Base-by-base conservation (phyloP, 139 green algal species). In the Chlorella sp. region DNA sequence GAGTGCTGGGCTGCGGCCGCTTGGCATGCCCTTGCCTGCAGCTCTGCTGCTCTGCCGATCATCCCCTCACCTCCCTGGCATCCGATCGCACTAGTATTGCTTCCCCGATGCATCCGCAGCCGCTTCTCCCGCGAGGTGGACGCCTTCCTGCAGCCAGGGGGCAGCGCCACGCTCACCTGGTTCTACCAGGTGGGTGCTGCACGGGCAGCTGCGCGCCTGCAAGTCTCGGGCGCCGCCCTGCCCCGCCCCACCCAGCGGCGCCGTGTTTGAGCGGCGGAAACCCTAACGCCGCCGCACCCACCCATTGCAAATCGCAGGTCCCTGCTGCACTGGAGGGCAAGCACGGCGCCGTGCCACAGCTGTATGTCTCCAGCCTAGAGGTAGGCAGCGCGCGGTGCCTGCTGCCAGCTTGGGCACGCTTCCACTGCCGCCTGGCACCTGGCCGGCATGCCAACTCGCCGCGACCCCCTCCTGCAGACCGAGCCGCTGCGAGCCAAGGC, bases 401-500 rank as follows among this genome's bases (percentile, higher is more conserved):
- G 26, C 62, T 2, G 16, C 40, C 28, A 19, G 46, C 8, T 28
- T 67, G 56, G 32, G 58, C 65, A 75, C 26, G 34, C 19, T 7
- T 58, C 51, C 44, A 72, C 40, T 22, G 36, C 46, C 38, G 76
- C 76, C 34, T 48, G 6, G 40, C 6, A 70, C 26, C 75, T 11
- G 7, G 2, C 36, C 3, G 26, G 6, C 38, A 14, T 43, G 22
- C 34, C 40, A 58, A 20, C 36, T 20, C 40, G 32, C 34, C 22
- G 13, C 36, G 28, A 30, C 43, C 24, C 17, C 68, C 70, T 69
- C 46, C 6, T 80, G 65, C 88, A 96, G 92, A 88, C 84, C 11
- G 93, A 95, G 75, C 85, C 77, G 19, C 73, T 95, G 34, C 68
- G 70, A 0, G 88, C 83, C 83, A 97, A 95, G 65, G 83, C 90